A percentile compares a stretch with the other conserved stretches of the same genome.
Evolutionary conservation across 2,329 filamentous ascomycete genomes (phyloP).

Genomic region (Fusarium lateritium): DNA sequence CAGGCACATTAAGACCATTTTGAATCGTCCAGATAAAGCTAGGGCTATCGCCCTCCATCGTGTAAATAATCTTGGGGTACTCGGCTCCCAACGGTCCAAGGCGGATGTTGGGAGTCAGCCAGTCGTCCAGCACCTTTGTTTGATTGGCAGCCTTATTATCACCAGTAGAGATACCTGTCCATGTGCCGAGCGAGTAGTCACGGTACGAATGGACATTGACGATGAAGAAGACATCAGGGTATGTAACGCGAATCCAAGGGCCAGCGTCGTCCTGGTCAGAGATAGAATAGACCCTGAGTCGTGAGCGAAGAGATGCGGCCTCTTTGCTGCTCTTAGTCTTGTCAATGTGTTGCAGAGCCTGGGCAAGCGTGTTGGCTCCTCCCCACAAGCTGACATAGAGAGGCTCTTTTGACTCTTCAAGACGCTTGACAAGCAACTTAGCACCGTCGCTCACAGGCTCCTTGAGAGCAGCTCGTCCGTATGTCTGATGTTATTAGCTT

Average conservation of each 20-base stretch:
- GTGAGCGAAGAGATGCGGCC: conserved; percentile 5
- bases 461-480: conserved; percentile 12
- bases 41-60: conserved; percentile 18
- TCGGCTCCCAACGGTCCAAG: background rate
- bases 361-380: conserved; percentile 11
- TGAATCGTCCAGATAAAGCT: conserved; percentile 18
- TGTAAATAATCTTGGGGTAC: conserved; percentile 8
- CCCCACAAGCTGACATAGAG: conserved; percentile 19
- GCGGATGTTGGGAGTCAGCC: conserved; percentile 22
- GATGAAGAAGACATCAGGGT: conserved; percentile 22
- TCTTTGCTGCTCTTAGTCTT: background rate
- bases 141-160: conserved; percentile 3
- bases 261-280: conserved; percentile 23
- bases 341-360: conserved; percentile 7
- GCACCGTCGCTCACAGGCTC: conserved; percentile 8
- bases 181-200: conserved; percentile 1
- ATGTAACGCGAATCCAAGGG: conserved; percentile 8
- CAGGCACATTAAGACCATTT: conserved; percentile 18
- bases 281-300: conserved; percentile 20
- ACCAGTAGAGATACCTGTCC: conserved; percentile 7
- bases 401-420: conserved; percentile 5
- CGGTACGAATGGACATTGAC: conserved; percentile 11
- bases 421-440: background rate
- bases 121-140: conserved; percentile 1
- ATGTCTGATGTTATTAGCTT: conserved; percentile 1